Conservation (phyloP, 208 protist species). For the Acanthamoeba quina region DNA sequence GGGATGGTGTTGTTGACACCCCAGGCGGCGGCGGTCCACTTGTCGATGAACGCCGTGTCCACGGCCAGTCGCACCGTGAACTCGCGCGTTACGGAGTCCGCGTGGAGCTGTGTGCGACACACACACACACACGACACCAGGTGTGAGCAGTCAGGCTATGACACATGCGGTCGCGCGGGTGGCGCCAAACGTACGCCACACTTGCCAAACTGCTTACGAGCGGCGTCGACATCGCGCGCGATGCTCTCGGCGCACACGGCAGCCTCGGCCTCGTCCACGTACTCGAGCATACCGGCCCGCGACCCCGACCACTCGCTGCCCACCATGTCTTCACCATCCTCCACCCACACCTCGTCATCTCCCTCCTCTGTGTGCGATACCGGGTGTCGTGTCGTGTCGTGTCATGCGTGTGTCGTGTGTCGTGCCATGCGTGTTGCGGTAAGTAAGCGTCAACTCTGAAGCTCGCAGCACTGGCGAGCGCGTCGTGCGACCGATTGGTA, state of each 20-base stretch:
- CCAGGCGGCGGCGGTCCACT: constrained; percentile 53
- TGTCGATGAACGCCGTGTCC: constrained; percentile 22
- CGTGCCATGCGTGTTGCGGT: too few species aligned
- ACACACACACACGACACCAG: not conserved
- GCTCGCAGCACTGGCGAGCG: too few species aligned
- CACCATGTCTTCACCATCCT: not conserved
- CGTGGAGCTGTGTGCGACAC: not conserved
- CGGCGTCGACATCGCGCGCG: not conserved
- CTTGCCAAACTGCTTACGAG: not conserved
- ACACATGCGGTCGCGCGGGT: not conserved
- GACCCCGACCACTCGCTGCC: not conserved
- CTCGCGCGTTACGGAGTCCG: not conserved
- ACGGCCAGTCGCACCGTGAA: not conserved
- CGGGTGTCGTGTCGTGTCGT: too few species aligned
- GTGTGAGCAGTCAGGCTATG: not conserved
- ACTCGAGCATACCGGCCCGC: not conserved
- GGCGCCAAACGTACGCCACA: not conserved
- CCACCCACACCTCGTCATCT: constrained; percentile 20
- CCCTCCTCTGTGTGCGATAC: not conserved
- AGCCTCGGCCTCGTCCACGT: not conserved
- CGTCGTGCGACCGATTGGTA: not conserved
- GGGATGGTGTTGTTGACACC: constrained; percentile 45
- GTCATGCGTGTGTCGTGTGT: too few species aligned
- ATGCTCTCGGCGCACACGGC: not conserved
- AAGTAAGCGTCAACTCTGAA: too few species aligned